Evolutionary conservation across 108 stramenopile species (phyloP).

Genomic region (Discostella stelligeroides): DNA sequence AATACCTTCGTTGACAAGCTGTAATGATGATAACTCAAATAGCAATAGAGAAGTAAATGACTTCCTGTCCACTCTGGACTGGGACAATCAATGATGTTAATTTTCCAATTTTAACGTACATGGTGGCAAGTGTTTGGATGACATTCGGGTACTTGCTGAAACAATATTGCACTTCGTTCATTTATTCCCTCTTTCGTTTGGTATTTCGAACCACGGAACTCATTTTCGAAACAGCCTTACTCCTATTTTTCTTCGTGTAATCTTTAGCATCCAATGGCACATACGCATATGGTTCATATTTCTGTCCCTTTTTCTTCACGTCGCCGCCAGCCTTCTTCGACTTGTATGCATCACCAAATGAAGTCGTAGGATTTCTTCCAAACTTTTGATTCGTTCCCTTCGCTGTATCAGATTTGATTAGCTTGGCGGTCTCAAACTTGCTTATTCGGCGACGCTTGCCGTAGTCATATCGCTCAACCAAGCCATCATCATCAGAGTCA

Average conservation of each 20-base stretch:
- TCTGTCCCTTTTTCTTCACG: slow-evolving; percentile 87
- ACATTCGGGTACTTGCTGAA: too few relatives aligned
- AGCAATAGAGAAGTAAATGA: too few relatives aligned
- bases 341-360: slow-evolving; percentile 85
- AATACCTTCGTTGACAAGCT: too few relatives aligned
- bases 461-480: slow-evolving; percentile 24
- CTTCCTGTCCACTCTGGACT: too few relatives aligned
- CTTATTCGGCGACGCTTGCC: slow-evolving; percentile 53
- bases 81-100: too few relatives aligned
- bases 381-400: slow-evolving; percentile 35
- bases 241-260: slow-evolving; percentile 86
- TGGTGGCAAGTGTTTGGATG: too few relatives aligned
- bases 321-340: slow-evolving; percentile 93
- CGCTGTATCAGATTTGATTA: slow-evolving; percentile 25
- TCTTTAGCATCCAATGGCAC: slow-evolving; percentile 88
- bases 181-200: slow-evolving; percentile 55
- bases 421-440: slow-evolving; percentile 58
- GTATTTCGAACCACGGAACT: slow-evolving; percentile 71
- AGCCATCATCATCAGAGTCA: slow-evolving; percentile 37
- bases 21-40: too few relatives aligned
- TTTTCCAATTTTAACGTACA: too few relatives aligned
- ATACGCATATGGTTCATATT: slow-evolving; percentile 92
- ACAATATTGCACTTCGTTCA: too few relatives aligned
- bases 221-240: slow-evolving; percentile 83
- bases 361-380: slow-evolving; percentile 25